Evolutionary conservation across 2,329 filamentous ascomycete genomes (phyloP).

Genomic region (Aotearoamyces nothofagi): DNA sequence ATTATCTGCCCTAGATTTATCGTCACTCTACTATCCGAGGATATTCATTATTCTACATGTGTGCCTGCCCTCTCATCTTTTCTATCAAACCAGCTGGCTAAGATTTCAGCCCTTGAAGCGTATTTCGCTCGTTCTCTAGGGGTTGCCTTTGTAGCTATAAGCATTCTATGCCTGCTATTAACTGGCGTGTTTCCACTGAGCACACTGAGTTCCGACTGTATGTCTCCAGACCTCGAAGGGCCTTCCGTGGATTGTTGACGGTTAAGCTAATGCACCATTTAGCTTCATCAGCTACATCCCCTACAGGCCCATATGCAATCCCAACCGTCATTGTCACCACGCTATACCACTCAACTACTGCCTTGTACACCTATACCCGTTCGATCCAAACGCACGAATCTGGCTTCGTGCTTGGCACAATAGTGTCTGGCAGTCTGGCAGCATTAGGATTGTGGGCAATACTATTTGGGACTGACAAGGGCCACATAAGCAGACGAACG

Average conservation of each 20-base stretch:
- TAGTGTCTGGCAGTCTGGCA: conserved; percentile 32
- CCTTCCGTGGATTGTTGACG: no score
- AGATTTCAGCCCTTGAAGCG: conserved; percentile 35
- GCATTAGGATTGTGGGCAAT: conserved; percentile 43
- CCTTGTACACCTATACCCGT: conserved; percentile 44
- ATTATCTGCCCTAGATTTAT: conserved; percentile 45
- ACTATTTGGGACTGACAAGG: conserved; percentile 31
- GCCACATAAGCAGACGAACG: conserved; percentile 43
- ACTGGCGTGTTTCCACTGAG: conserved; percentile 47
- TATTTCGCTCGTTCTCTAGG: conserved; percentile 49
- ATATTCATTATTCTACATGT: conserved; percentile 38
- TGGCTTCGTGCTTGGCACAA: conserved; percentile 33
- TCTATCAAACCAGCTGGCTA: background rate
- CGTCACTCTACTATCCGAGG: conserved; percentile 39
- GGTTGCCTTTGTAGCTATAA: conserved; percentile 39
- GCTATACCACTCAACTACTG: conserved; percentile 37
- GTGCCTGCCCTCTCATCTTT: no score
- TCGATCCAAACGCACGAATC: conserved; percentile 22
- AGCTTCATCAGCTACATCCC: conserved; percentile 25
- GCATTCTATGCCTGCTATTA: conserved; percentile 40
- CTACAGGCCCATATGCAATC: conserved; percentile 37
- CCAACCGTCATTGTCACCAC: conserved; percentile 43
- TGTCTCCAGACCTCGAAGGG: no score
- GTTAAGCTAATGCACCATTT: no score
- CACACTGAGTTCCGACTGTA: conserved; percentile 20